A percentile compares a stretch with the other conserved stretches of the same genome.
Evolutionary conservation across 2,329 filamentous ascomycete genomes (phyloP).

Genomic region (Cladosporium sp.): DNA sequence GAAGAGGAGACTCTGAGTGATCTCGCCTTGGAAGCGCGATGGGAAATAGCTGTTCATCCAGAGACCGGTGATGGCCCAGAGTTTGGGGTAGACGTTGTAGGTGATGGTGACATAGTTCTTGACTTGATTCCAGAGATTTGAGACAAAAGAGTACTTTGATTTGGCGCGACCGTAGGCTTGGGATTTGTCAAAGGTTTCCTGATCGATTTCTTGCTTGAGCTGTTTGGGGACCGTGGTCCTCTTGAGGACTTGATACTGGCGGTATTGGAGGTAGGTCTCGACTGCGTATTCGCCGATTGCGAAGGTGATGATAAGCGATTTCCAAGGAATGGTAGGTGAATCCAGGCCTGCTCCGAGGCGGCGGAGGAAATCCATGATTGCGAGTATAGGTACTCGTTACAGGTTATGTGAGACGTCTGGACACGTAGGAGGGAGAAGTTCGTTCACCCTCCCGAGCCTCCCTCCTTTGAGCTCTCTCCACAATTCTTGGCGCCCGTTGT

Average conservation of each 20-base stretch:
- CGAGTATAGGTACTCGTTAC: background rate
- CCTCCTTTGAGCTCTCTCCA: background rate
- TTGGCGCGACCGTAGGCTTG: conserved; percentile 92
- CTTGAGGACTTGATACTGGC: conserved; percentile 84
- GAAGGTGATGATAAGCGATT: conserved; percentile 91
- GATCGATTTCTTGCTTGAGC: conserved; percentile 78
- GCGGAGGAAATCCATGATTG: conserved; percentile 38
- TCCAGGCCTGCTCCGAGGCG: conserved; percentile 81
- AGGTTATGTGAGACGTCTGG: background rate
- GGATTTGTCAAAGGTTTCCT: conserved; percentile 82
- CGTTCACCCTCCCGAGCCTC: background rate
- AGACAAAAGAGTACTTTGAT: conserved; percentile 79
- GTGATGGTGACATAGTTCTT: conserved; percentile 88
- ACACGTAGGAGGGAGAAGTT: conserved; percentile 2
- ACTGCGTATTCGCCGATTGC: conserved; percentile 86
- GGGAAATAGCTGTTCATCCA: conserved; percentile 72
- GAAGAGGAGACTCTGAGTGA: conserved; percentile 88
- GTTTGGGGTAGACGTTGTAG: conserved; percentile 81
- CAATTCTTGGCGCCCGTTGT: conserved; percentile 2
- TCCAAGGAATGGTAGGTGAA: conserved; percentile 93
- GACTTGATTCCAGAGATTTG: conserved; percentile 75
- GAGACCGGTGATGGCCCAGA: conserved; percentile 78
- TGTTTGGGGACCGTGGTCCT: conserved; percentile 77
- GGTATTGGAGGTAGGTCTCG: conserved; percentile 81
- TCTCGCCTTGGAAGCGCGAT: conserved; percentile 78